Evolutionary conservation across 1,284 basidiomycete genomes (phyloP).

Genomic region (Bondarzewia mesenterica): DNA sequence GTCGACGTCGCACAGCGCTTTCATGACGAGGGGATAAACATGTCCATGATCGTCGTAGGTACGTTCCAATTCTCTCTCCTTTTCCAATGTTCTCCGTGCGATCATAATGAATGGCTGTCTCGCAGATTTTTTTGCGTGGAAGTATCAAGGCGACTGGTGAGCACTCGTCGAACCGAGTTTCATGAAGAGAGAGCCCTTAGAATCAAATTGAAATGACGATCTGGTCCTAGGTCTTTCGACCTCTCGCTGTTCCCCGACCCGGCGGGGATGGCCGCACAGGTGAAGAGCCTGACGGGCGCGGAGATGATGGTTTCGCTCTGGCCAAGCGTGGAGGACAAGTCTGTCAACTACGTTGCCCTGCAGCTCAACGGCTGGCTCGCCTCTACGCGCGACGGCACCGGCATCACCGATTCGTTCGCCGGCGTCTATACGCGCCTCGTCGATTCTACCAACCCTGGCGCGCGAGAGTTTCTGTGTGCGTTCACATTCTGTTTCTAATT

Average conservation of each 20-base stretch:
- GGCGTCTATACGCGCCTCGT: conserved; percentile 31
- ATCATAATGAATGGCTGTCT: neutral
- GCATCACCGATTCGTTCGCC: conserved; percentile 30
- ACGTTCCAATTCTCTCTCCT: conserved; percentile 3
- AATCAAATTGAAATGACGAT: neutral
- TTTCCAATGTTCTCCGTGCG: neutral
- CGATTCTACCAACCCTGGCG: conserved; percentile 18
- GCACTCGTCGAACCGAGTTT: neutral
- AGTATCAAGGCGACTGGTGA: conserved; percentile 33
- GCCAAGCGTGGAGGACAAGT: conserved; percentile 34
- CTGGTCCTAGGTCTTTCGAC: conserved; percentile 28
- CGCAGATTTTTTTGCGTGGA: conserved; percentile 34
- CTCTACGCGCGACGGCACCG: conserved; percentile 31
- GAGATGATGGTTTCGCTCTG: conserved; percentile 37
- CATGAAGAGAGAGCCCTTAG: too few species aligned
- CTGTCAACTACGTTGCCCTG: conserved; percentile 27
- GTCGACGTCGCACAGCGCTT: conserved; percentile 30
- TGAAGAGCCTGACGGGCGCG: conserved; percentile 33
- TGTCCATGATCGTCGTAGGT: conserved; percentile 32
- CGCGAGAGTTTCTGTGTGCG: conserved; percentile 16
- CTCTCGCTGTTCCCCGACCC: conserved; percentile 30
- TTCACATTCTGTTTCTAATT: neutral
- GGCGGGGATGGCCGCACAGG: conserved; percentile 27
- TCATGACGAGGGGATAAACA: conserved; percentile 31
- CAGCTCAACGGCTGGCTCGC: conserved; percentile 28